These are phyloP conservation scores for Astrocystis sublimbata DNA, from an alignment of 495 filamentous ascomycete species.

Conservation along the genomic window DNA sequence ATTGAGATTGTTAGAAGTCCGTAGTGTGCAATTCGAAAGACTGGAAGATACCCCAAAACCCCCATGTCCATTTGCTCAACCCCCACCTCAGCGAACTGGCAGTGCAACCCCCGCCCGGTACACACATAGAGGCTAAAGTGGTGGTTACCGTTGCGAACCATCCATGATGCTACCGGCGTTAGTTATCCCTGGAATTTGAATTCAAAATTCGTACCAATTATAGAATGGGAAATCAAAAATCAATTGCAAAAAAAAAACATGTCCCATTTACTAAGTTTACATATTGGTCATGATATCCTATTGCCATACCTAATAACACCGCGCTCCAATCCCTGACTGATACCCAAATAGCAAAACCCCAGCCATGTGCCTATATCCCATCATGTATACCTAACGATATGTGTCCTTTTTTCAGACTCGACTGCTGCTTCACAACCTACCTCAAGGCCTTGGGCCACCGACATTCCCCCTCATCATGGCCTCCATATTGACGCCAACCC, in stretches of 20 bases:
- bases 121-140: not conserved
- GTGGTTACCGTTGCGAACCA: not conserved
- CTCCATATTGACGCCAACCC: conserved; percentile 41
- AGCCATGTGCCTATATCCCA: not conserved
- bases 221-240: too few relatives aligned
- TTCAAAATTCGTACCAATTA: too few relatives aligned
- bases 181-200: too few relatives aligned
- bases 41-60: not conserved
- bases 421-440: too few relatives aligned
- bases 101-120: not conserved
- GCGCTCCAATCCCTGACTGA: conserved; percentile 8
- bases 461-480: conserved; percentile 35
- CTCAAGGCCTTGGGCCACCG: conserved; percentile 18
- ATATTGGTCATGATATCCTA: not conserved
- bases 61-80: conserved; percentile 1
- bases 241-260: not conserved
- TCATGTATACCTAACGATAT: not conserved
- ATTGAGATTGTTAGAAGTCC: not conserved
- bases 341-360: conserved; percentile 1
- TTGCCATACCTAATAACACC: conserved; percentile 17
- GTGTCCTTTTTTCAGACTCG: not conserved
- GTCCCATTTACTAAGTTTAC: conserved; percentile 6
- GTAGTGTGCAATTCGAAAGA: not conserved
- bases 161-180: too few relatives aligned
- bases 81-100: conserved; percentile 4